These are phyloP conservation scores for Lepidium aucheri DNA, from an alignment of 345 rosid genomes.

Conservation along the genomic window DNA sequence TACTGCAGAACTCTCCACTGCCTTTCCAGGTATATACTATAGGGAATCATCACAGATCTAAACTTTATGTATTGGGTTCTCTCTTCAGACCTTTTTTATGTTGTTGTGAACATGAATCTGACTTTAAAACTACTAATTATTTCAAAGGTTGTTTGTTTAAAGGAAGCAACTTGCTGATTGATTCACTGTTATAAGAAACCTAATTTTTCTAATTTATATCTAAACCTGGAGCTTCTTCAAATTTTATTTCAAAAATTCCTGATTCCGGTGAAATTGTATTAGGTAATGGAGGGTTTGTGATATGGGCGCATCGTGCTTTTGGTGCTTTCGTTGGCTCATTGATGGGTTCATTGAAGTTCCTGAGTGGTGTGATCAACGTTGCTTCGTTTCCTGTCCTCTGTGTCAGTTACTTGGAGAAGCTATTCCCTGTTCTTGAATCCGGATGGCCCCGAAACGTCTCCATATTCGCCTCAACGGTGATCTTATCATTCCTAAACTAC, in stretches of 20 bases:
- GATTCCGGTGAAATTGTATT: not conserved
- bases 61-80: not conserved
- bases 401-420: slow-evolving; percentile 49
- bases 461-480: slow-evolving; percentile 29
- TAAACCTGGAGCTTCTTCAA: not conserved
- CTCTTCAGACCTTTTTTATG: not conserved
- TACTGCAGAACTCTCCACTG: slow-evolving; percentile 82
- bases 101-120: not conserved
- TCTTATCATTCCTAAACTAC: slow-evolving; percentile 58
- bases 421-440: slow-evolving; percentile 35
- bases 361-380: slow-evolving; percentile 73
- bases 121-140: not conserved
- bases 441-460: slow-evolving; percentile 55
- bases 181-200: not conserved
- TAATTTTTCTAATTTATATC: not conserved
- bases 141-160: not conserved
- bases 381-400: slow-evolving; percentile 73
- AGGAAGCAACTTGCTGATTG: slow-evolving; percentile 12
- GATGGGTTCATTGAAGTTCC: slow-evolving; percentile 79
- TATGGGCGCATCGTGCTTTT: slow-evolving; percentile 76
- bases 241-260: not conserved
- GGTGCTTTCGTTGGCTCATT: slow-evolving; percentile 65
- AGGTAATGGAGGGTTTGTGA: slow-evolving; percentile 81
- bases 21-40: slow-evolving; percentile 41
- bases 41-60: not conserved